Evolutionary conservation across 1,139 yeast species (phyloP).

Genomic region (Taiozyma sp.): DNA sequence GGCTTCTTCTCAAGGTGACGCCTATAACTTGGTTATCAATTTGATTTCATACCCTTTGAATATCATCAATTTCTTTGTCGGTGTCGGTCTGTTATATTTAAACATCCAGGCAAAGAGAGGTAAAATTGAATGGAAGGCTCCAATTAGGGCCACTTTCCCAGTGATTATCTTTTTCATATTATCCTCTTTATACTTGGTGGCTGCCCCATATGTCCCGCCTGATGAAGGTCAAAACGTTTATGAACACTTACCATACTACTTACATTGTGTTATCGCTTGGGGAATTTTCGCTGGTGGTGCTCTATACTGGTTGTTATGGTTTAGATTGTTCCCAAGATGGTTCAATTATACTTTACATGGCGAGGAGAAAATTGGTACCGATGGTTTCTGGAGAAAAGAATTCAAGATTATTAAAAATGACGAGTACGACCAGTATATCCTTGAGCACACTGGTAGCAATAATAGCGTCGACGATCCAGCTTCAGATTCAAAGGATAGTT

Average conservation of each 20-base stretch:
- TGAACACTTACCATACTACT: constrained; percentile 65
- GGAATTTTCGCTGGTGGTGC: constrained; percentile 72
- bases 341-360: constrained; percentile 57
- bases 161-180: constrained; percentile 62
- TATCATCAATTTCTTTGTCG: constrained; percentile 65
- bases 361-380: constrained; percentile 58
- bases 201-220: constrained; percentile 84
- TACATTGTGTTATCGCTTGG: constrained; percentile 82
- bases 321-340: constrained; percentile 50
- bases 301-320: constrained; percentile 69
- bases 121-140: constrained; percentile 64
- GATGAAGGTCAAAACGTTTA: constrained; percentile 61
- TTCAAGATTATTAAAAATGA: constrained; percentile 37
- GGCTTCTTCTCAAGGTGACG: constrained; percentile 73
- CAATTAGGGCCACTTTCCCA: constrained; percentile 62
- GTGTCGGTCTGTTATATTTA: constrained; percentile 67
- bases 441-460: constrained; percentile 5
- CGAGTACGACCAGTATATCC: constrained; percentile 8
- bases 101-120: constrained; percentile 54
- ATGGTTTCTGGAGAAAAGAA: constrained; percentile 72
- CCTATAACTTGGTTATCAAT: constrained; percentile 71
- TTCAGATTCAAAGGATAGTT: not conserved
- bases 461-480: not conserved
- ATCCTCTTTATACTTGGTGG: constrained; percentile 65
- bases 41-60: constrained; percentile 75